Base-by-base conservation (phyloP, 495 filamentous ascomycete species). In the Penicillium desertorum region DNA sequence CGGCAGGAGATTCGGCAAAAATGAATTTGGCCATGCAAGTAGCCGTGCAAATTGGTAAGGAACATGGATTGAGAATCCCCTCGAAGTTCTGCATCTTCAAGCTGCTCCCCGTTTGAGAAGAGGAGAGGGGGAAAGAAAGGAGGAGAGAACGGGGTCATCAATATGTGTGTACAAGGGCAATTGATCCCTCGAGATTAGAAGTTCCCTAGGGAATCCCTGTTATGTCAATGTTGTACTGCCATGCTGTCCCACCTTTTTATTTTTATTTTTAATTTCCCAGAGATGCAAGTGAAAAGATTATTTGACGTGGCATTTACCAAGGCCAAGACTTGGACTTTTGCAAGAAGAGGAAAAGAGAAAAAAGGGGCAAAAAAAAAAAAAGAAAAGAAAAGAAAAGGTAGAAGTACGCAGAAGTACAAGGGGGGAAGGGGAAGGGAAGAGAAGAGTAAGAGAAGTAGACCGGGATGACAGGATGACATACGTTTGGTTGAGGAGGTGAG, bases 401-500 rank as follows among this genome's bases (percentile, higher is more conserved):
- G 34, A 12, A 36, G 10, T 1, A 34, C 14, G 22, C 3, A 23
- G 22, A 50, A 11, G n/a, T 9, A n/a, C 20, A 23, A n/a, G n/a
- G n/a, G n/a, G n/a, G n/a, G n/a, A 22, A 22, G 2, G 22, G 2
- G 2, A 22, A 22, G 2, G 12, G 3, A 34, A 14, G 14, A 4
- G 14, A 6, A 16, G 12, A 36, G 12, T 4, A 34, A 22, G 2
- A 2, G 23, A 12, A 49, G 30, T 62, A 60, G 23, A 57, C 57
- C 67, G 67, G 67, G 62, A 65, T 59, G 64, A 57, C 67, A 67
- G 67, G 67, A 69, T 63, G 63, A 58, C 64, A 62, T 67, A 58
- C 62, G 67, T 69, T 65, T 69, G 67, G 67, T 56, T 59, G 59
- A 57, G 0, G 0, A 61, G 50, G 59, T 66, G 63, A 69, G 61